phyloP scores from a whole-genome alignment of 2,329 filamentous ascomycete genomes.

The Stagonosporopsis chrysanthemi region DNA sequence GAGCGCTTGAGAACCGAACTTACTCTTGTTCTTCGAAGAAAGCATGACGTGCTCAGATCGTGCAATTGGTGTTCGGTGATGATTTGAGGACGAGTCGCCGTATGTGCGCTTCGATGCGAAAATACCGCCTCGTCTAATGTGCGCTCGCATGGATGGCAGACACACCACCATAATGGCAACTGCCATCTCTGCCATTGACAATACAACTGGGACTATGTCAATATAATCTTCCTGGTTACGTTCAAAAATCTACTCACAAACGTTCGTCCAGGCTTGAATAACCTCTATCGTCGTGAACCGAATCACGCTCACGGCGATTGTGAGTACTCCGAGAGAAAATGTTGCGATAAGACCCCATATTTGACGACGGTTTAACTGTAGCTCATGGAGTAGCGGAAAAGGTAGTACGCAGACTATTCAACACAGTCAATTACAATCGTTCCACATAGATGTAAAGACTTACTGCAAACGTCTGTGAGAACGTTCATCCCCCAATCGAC shows the following conservation, averaged over 20 bases:
- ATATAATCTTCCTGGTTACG: neutral
- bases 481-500: slow-evolving; percentile 27
- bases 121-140: slow-evolving; percentile 28
- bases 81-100: slow-evolving; percentile 20
- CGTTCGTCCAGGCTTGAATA: slow-evolving; percentile 34
- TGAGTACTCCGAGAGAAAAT: slow-evolving; percentile 33
- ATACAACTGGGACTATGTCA: slow-evolving; percentile 25
- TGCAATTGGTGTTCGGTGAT: slow-evolving; percentile 17
- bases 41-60: slow-evolving; percentile 20
- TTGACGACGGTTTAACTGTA: slow-evolving; percentile 31
- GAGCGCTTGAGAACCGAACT: slow-evolving; percentile 14
- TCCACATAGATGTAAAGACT: neutral
- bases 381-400: slow-evolving; percentile 30
- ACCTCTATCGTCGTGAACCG: slow-evolving; percentile 33
- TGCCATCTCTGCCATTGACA: slow-evolving; percentile 38
- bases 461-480: slow-evolving; percentile 24
- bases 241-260: slow-evolving; percentile 27
- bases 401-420: slow-evolving; percentile 31
- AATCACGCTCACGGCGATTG: slow-evolving; percentile 32
- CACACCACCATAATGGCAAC: slow-evolving; percentile 39
- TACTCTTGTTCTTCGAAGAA: slow-evolving; percentile 15
- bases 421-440: neutral
- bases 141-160: slow-evolving; percentile 34
- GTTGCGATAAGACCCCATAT: slow-evolving; percentile 33
- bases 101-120: slow-evolving; percentile 31